A percentile compares a stretch with the other conserved stretches of the same genome.
phyloP scores from a whole-genome alignment of 129 eudicot species.

The Heracleum sosnowskyi region DNA sequence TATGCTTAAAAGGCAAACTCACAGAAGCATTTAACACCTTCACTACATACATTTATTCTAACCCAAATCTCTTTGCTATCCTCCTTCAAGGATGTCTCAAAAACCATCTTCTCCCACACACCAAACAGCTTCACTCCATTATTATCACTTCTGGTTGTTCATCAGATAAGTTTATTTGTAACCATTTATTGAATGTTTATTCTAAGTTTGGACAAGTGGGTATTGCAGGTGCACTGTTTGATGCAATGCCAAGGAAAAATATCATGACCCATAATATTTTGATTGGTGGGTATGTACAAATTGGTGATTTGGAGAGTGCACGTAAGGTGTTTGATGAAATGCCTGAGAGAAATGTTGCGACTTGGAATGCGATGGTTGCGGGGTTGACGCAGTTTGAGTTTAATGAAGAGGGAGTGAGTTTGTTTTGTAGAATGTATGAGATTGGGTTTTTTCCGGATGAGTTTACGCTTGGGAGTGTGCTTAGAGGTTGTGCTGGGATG shows the following conservation, averaged over 20 bases:
- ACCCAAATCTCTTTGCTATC: slow-evolving; percentile 56
- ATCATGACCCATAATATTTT: slow-evolving; percentile 69
- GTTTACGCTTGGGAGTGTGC: slow-evolving; percentile 64
- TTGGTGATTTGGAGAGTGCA: slow-evolving; percentile 55
- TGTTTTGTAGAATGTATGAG: slow-evolving; percentile 41
- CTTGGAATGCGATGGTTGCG: slow-evolving; percentile 71
- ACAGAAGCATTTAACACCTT: slow-evolving; percentile 52
- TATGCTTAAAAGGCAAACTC: slow-evolving; percentile 31
- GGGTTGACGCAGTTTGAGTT: slow-evolving; percentile 49
- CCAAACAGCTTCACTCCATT: slow-evolving; percentile 69
- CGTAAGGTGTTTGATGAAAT: slow-evolving; percentile 48
- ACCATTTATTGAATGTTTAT: slow-evolving; percentile 59
- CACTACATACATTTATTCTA: slow-evolving; percentile 27
- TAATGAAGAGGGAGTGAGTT: slow-evolving; percentile 57
- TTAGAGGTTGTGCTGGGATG: slow-evolving; percentile 92
- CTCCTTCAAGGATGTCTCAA: slow-evolving; percentile 54
- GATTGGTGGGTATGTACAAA: slow-evolving; percentile 52
- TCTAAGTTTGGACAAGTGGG: slow-evolving; percentile 38
- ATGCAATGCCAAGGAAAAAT: slow-evolving; percentile 58
- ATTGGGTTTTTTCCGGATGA: slow-evolving; percentile 61
- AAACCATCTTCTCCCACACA: slow-evolving; percentile 26
- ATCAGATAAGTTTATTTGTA: slow-evolving; percentile 43
- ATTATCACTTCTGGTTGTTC: slow-evolving; percentile 54
- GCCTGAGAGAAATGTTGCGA: slow-evolving; percentile 58
- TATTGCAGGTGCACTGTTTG: slow-evolving; percentile 42